Evolutionary conservation across 305 asterid genomes (phyloP), one percentile per base, ranked within the genome.

Genomic region (Fraxinus sp.): DNA sequence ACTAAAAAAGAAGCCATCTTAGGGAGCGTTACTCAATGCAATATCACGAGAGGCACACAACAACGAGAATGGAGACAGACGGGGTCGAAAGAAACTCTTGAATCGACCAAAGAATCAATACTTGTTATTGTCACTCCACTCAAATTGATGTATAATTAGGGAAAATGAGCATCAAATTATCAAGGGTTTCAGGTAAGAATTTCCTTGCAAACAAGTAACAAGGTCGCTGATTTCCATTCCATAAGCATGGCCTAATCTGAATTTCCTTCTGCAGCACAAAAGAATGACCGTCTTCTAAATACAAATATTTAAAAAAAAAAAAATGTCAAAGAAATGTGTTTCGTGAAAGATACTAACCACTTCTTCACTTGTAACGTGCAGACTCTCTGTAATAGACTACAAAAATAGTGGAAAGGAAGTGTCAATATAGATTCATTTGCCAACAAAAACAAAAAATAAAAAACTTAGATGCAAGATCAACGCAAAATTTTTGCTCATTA

Each of bases 301-400:
- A 73, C 41, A 77, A 81, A 70, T 52, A 20, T 49, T n/a, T 4
- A 0, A 49, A 49, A 16, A 70, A 16, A 16, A 1, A 32, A 32
- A 32, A 49, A 10, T 5, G 49, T 70, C 78, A 33, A 78, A 77
- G 32, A 39, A 66, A 26, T 41, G 33, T 33, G 46, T 71, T 71
- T 71, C 10, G 49, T 13, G 33, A 74, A 18, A 85, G 64, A 80
- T 79, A 78, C 92, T 68, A 79, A 95, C 99, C 98, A 24, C 87
- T 86, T 83, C 90, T 1, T 91, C 97, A 76, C 99, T 96, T 46
- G 98, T 94, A 78, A 96, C 94, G 71, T 96, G 99, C 79, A 91
- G 90, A 78, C 94, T 93, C 57, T 96, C 97, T 37, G 87, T 57
- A 80, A 96, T 86, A 44, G 97, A 91, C 99, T 96, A 94, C 89